Evolutionary conservation across 2,329 filamentous ascomycete genomes (phyloP), one percentile per base, ranked within the genome.

Genomic region (Aspergillus hortae): DNA sequence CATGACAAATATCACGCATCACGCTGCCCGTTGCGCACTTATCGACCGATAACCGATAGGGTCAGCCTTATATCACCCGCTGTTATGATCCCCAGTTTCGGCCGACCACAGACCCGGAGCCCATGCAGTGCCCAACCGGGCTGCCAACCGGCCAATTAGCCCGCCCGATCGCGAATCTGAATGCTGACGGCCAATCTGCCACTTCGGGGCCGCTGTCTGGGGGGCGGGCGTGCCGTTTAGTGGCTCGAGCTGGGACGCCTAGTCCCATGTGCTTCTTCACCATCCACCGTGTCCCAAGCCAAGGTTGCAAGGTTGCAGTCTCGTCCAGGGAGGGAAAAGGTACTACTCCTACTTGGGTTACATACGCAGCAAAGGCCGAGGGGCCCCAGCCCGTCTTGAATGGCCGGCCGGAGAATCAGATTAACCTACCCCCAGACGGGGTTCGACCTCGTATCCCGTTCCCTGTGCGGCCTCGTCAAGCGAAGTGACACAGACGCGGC

Each of bases 151-250:
- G 19, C 49, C 46, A 49, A 49, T 54, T 15, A 46, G n/a, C 17
- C 25, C 21, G 11, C 30, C 17, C 17, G 17, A 21, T 41, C 23
- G 19, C 12, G 15, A 56, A 53, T 50, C 51, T 56, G 51, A 53
- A 56, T 56, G 51, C 54, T 56, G 54, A 56, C 54, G 6, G 23
- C 23, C 23, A 49, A 46, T 53, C 51, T 42, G 44, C 48, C 14
- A 33, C 45, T 33, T 44, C 32, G 15, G 23, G 23, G 23, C 25
- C 33, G 9, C 32, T 17, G 27, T 27, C 21, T 14, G 27, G 15
- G 33, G 23, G 32, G 23, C 23, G 23, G 30, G 41, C 32, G 44
- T 45, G 30, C 41, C 38, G 38, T 21, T 44, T 27, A 41, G 25
- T 49, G 52, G 42, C 46, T 45, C 49, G 30, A 49, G 27, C 35